Evolutionary conservation across 2,329 filamentous ascomycete species (phyloP), one percentile per base, ranked within the genome.

Genomic region (Colletotrichum sp.): DNA sequence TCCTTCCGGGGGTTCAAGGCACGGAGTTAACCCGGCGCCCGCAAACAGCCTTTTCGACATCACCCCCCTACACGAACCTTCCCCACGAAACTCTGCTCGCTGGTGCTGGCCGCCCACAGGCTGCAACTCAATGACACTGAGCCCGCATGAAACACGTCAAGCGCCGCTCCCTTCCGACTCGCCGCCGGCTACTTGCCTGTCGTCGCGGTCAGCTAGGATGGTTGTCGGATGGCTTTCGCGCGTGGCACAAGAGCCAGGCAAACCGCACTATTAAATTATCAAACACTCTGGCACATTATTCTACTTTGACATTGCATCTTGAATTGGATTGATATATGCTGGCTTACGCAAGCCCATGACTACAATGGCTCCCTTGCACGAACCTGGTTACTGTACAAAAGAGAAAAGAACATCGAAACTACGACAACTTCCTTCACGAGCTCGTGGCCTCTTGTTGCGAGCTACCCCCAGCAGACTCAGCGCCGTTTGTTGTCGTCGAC

Each of bases 401-500:
- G n/a, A 62, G n/a, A 48, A 43, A 32, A 65, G 10, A 32, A 58
- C 15, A 55, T 62, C 52, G 18, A n/a, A 65, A 26, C 24, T 16
- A 34, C 10, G 16, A 16, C 18, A n/a, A 55, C 24, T 26, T 43
- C 43, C 48, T 21, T 56, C 28, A 66, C 15, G 69, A 64, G 43
- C 64, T 68, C 21, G 66, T 60, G 6, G 66, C 32, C 48, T 78
- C 71, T 32, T 75, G 71, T 52, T 77, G 66, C 15, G 66, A 70
- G 70, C 55, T 67, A 8, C 80, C 80, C 7, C 79, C 79, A 65
- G 60, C 67, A 32, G 58, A n/a, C 18, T 68, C 73, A 2, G 66
- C 65, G 28, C 80, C 79, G 60, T 80, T 79, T 56, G 80, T 73
- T 10, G 82, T 77, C 26, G 82, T 78, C 10, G 82, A 78, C 6